Conservation (phyloP, 2,329 filamentous ascomycete genomes). For the Aspergillus spinulosporus region DNA sequence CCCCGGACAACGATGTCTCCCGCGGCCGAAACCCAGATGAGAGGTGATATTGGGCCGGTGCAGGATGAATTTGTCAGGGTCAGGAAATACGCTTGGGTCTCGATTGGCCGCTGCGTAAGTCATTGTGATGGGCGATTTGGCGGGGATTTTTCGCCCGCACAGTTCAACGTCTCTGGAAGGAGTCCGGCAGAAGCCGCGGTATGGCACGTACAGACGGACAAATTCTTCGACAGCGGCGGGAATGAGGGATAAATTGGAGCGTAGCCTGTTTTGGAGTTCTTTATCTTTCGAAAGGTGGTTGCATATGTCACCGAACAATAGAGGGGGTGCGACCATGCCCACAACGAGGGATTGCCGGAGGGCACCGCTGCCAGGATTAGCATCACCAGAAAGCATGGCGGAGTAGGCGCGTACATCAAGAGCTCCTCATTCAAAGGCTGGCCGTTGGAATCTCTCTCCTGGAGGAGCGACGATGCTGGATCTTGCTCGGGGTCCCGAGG, state of each 20-base stretch:
- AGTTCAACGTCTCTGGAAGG: constrained; percentile 9
- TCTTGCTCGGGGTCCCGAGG: constrained; percentile 15
- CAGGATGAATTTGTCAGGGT: constrained; percentile 11
- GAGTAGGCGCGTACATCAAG: not conserved
- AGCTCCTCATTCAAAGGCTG: constrained; percentile 6
- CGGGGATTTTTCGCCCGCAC: constrained; percentile 4
- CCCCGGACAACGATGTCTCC: constrained; percentile 16
- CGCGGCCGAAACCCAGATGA: constrained; percentile 16
- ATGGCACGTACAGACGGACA: constrained; percentile 16
- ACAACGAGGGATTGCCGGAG: constrained; percentile 17
- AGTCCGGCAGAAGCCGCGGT: constrained; percentile 17
- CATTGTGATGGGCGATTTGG: constrained; percentile 13
- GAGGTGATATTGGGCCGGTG: constrained; percentile 15
- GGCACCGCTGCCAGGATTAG: constrained; percentile 3
- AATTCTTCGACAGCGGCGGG: constrained; percentile 17
- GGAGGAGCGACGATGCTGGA: constrained; percentile 13
- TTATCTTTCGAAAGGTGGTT: constrained; percentile 14
- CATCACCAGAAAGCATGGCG: too few relatives aligned
- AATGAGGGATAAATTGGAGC: constrained; percentile 6
- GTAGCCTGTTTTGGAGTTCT: constrained; percentile 3
- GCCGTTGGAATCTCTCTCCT: constrained; percentile 9
- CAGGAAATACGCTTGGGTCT: constrained; percentile 10
- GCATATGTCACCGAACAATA: constrained; percentile 15
- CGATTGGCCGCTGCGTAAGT: constrained; percentile 18
- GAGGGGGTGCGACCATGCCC: constrained; percentile 17